Conservation (phyloP, 495 filamentous ascomycete genomes). For the Pseudomonodictys pantanalensis region DNA sequence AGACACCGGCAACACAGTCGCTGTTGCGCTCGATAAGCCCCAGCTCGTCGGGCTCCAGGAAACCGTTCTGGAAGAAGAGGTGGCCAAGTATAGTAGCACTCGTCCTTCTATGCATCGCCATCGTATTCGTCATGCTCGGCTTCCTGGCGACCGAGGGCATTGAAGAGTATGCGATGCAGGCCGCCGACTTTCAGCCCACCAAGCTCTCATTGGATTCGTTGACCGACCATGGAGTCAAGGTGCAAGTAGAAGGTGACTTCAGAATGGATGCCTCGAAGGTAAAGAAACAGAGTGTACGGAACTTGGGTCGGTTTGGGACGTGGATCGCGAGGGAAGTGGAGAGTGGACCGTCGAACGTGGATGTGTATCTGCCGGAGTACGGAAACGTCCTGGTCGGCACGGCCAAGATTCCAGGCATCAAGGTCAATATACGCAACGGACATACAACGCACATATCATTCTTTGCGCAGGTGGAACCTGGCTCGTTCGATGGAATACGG, state of each 20-base stretch:
- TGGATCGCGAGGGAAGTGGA: slow-evolving; percentile 76
- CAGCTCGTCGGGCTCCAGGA: slow-evolving; percentile 12
- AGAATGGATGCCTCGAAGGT: slow-evolving; percentile 73
- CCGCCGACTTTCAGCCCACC: slow-evolving; percentile 74
- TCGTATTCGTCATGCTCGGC: slow-evolving; percentile 58
- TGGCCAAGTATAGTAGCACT: slow-evolving; percentile 61
- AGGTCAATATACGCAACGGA: slow-evolving; percentile 71
- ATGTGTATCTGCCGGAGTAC: slow-evolving; percentile 83
- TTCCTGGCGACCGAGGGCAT: slow-evolving; percentile 78
- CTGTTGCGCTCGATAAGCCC: slow-evolving; percentile 17
- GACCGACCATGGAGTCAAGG: slow-evolving; percentile 69
- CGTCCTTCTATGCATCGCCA: slow-evolving; percentile 45
- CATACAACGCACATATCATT: slow-evolving; percentile 74
- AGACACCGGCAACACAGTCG: slow-evolving; percentile 17
- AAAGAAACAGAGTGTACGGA: slow-evolving; percentile 62
- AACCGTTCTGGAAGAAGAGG: slow-evolving; percentile 36
- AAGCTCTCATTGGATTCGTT: slow-evolving; percentile 79
- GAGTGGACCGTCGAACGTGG: slow-evolving; percentile 63
- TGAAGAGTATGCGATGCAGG: slow-evolving; percentile 80
- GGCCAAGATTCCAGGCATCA: slow-evolving; percentile 69
- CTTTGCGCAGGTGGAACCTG: slow-evolving; percentile 67
- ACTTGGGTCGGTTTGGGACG: slow-evolving; percentile 72
- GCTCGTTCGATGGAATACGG: slow-evolving; percentile 72
- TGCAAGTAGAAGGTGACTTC: slow-evolving; percentile 77
- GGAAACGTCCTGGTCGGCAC: slow-evolving; percentile 72